These are phyloP conservation scores for Acacia crassicarpa DNA, from an alignment of 306 rosid species.

Conservation along the genomic window DNA sequence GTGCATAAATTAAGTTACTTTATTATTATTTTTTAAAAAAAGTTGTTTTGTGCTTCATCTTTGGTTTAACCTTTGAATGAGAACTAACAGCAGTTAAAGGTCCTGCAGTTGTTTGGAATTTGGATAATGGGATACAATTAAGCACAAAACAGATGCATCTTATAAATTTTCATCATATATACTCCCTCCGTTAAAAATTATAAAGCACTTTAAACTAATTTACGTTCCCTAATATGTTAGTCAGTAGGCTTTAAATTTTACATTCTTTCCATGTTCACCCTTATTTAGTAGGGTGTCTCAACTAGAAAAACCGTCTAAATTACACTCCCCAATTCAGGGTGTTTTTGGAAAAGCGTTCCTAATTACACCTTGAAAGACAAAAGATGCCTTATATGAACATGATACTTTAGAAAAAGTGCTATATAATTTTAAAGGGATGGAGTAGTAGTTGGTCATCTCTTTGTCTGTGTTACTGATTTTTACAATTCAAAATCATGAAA, in stretches of 20 bases:
- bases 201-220: not conserved
- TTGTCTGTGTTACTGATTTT: not conserved
- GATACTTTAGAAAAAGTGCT: not conserved
- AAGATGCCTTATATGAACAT: not conserved
- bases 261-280: not conserved
- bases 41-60: not conserved
- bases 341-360: not conserved
- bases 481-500: not conserved
- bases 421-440: not conserved
- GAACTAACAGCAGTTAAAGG: conserved; percentile 17
- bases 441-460: not conserved
- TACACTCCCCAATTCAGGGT: not conserved
- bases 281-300: not conserved
- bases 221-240: not conserved
- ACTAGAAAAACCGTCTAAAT: not conserved
- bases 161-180: not conserved
- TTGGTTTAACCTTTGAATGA: conserved; percentile 3
- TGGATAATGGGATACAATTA: not conserved
- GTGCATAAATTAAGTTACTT: not conserved
- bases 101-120: conserved; percentile 15
- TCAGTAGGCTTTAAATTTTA: not conserved
- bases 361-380: not conserved
- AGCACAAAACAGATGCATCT: not conserved
- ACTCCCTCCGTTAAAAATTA: not conserved
- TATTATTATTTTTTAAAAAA: not conserved